A percentile compares a stretch with the other conserved stretches of the same genome.
Evolutionary conservation across 1,284 basidiomycete genomes (phyloP).

Genomic region (Rhodotorula sp.): DNA sequence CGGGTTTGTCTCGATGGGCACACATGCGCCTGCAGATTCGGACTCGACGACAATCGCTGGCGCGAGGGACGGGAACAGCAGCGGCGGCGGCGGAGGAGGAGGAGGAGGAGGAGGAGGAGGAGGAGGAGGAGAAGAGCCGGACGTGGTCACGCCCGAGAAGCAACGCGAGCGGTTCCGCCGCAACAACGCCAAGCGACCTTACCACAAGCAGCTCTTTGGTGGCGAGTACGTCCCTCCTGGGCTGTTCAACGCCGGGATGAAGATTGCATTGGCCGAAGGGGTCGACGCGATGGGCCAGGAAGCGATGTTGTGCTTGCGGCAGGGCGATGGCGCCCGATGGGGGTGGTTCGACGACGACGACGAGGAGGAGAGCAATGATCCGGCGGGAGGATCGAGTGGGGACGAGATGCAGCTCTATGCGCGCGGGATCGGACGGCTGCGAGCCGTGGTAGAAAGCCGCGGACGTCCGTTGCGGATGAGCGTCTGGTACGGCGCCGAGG

Average conservation of each 20-base stretch:
- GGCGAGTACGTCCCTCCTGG: conserved; percentile 7
- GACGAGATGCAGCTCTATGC: conserved; percentile 13
- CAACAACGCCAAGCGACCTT: conserved; percentile 2
- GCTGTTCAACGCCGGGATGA: conserved; percentile 15
- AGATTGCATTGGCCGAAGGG: conserved; percentile 10
- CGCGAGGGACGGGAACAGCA: not conserved
- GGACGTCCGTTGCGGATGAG: not conserved
- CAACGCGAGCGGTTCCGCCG: conserved; percentile 8
- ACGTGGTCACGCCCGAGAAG: not conserved
- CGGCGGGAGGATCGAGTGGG: too few relatives aligned
- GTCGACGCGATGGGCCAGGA: conserved; percentile 28
- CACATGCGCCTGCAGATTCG: not conserved
- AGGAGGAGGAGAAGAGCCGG: not conserved
- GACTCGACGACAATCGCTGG: not conserved
- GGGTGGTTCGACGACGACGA: conserved; percentile 10
- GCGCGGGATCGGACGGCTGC: conserved; percentile 12
- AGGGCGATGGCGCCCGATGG: conserved; percentile 22
- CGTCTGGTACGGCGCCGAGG: conserved; percentile 17
- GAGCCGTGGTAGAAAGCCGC: not conserved
- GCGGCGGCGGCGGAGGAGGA: not conserved
- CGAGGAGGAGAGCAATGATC: not conserved
- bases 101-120: not conserved
- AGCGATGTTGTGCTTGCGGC: conserved; percentile 26
- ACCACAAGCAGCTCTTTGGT: conserved; percentile 10
- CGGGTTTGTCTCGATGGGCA: not conserved